Base-by-base conservation (phyloP, 805 yeast genomes). In the Zygotorulaspora florentina region DNA sequence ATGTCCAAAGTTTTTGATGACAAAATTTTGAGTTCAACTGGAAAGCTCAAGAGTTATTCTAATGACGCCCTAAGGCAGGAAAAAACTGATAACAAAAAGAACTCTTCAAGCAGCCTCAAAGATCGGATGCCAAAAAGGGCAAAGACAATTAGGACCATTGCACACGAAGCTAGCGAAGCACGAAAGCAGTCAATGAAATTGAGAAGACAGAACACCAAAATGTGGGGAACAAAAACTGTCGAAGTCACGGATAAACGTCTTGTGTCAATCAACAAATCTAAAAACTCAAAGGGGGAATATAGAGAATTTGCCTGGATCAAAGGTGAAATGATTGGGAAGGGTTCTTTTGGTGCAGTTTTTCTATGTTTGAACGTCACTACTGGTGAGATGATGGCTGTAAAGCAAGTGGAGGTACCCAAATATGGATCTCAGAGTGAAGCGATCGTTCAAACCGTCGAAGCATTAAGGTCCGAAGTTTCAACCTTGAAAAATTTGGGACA, bases 341-440 rank as follows among this genome's bases (percentile, higher is more conserved):
- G 99, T 0, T 90, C 97, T 1, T 93, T 90, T 71, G 99, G 99
- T 8, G 83, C 87, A 30, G 99, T 93, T 1, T 91, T 76, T 60
- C 72, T 93, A 45, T 97, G 96, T 1, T 74, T 93, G 59, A 93
- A 93, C 65, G 90, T 89, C 13, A 93, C 98, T 1, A 88, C 96
- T 0, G 98, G 98, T 44, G 99, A 93, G 59, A 89, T 93, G 96
- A 85, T 93, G 70, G 99, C 99, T 0, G 99, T 93, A 2, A 93
- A 93, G 61, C 99, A 93, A 66, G 96, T 91, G 2, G 82, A 77
- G 35, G 83, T 84, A 10, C 82, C 87, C 0, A 63, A 65, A 35
- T 69, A 66, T 46, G 65, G 69, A 15, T 51, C 60, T 1, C 71
- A 67, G 40, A 70, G 72, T 39, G 70, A 73, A 18, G 74, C 76